Conservation (phyloP, 2,329 filamentous ascomycete species). For the Diplocarpon mali region DNA sequence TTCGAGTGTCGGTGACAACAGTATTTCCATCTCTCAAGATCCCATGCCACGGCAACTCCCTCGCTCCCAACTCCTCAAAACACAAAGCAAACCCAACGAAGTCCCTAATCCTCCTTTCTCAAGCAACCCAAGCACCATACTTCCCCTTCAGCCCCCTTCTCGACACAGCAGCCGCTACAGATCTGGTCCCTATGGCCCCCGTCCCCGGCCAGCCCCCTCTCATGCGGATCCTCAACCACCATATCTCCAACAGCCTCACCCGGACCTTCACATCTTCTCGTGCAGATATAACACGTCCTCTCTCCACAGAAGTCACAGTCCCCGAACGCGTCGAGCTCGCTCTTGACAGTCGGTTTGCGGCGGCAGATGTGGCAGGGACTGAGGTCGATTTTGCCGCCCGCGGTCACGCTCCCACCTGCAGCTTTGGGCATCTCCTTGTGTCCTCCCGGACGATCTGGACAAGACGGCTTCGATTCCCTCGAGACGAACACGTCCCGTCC, state of each 20-base stretch:
- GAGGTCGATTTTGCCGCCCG: conserved; percentile 25
- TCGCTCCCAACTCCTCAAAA: too few relatives aligned
- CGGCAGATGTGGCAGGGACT: conserved; percentile 57
- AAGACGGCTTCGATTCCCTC: not conserved
- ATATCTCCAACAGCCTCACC: not conserved
- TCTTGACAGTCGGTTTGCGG: conserved; percentile 51
- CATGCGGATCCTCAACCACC: conserved; percentile 3
- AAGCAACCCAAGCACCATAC: conserved; percentile 56
- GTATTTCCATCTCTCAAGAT: too few relatives aligned
- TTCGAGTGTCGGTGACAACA: too few relatives aligned
- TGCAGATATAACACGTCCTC: conserved; percentile 59
- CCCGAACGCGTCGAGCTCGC: conserved; percentile 54
- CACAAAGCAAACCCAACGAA: too few relatives aligned
- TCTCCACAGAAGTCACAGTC: conserved; percentile 51
- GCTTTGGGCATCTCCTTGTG: not conserved
- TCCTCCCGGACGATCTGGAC: not conserved
- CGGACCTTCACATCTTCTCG: conserved; percentile 42
- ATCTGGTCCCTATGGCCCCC: conserved; percentile 33
- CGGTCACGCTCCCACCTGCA: not conserved
- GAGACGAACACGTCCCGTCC: not conserved
- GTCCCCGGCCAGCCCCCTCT: not conserved
- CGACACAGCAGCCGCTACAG: conserved; percentile 59
- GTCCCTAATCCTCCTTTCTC: conserved; percentile 7
- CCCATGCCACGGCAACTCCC: too few relatives aligned
- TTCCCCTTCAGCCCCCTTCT: conserved; percentile 52